Conservation (phyloP, 257 asterid genomes). For the Osmanthus fragrans region DNA sequence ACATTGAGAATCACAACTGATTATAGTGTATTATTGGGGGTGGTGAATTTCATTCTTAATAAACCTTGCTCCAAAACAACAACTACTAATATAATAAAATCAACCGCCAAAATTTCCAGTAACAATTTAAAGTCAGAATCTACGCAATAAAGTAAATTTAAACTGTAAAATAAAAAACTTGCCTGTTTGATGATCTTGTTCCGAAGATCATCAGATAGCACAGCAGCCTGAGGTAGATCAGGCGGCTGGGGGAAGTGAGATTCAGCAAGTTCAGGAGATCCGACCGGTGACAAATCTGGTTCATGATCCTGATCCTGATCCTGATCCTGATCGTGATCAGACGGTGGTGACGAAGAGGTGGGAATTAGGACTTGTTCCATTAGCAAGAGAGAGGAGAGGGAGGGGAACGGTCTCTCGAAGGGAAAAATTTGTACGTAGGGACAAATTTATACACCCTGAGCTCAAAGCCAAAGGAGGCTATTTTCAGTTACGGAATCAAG, state of each 20-base stretch:
- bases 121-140: neutral
- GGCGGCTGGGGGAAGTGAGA: slow-evolving; percentile 38
- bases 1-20: neutral
- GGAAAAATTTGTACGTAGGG: neutral
- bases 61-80: neutral
- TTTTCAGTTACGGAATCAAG: neutral
- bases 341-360: slow-evolving; percentile 46
- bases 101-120: neutral
- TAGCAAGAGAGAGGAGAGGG: slow-evolving; percentile 31
- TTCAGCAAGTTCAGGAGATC: slow-evolving; percentile 60
- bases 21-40: neutral
- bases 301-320: slow-evolving; percentile 35
- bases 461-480: neutral
- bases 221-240: slow-evolving; percentile 40
- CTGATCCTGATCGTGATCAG: slow-evolving; percentile 39
- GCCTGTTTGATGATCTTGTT: slow-evolving; percentile 80
- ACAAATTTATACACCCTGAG: slow-evolving; percentile 23
- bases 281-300: slow-evolving; percentile 57
- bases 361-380: slow-evolving; percentile 58
- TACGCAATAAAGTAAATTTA: neutral
- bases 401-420: slow-evolving; percentile 38
- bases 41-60: neutral
- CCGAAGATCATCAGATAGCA: slow-evolving; percentile 66
- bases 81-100: neutral
- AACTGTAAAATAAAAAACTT: neutral